phyloP scores from a whole-genome alignment of 805 yeast genomes.

The Pichia phayaonensis region DNA sequence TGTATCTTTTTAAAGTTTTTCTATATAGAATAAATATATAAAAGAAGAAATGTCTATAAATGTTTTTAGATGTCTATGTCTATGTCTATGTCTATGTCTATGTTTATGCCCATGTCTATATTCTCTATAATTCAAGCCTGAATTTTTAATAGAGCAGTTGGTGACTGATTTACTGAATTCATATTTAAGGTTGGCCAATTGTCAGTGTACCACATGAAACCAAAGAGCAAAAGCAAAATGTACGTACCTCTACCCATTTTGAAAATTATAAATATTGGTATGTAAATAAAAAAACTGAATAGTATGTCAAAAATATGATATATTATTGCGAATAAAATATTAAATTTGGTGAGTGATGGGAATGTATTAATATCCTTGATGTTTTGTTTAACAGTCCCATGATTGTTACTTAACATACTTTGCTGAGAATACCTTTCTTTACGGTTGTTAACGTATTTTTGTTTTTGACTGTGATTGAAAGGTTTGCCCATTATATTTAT shows the following conservation, averaged over 20 bases:
- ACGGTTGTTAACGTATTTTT: not conserved
- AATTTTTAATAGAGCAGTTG: not conserved
- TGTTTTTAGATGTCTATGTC: too few species aligned
- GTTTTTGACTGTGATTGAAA: not conserved
- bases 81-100: not conserved
- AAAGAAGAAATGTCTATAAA: too few species aligned
- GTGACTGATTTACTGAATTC: not conserved
- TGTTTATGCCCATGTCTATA: not conserved
- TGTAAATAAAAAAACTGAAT: constrained; percentile 8
- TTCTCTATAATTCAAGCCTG: not conserved
- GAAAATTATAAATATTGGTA: constrained; percentile 6
- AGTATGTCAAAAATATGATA: constrained; percentile 7
- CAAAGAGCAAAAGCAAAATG: not conserved
- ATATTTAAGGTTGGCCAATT: not conserved
- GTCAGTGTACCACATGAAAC: constrained; percentile 1
- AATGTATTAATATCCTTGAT: not conserved
- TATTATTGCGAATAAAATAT: constrained; percentile 6
- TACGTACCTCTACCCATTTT: constrained; percentile 2
- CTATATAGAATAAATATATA: too few species aligned
- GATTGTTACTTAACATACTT: not conserved
- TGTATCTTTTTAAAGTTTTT: too few species aligned
- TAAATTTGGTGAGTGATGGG: not conserved
- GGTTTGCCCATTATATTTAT: not conserved
- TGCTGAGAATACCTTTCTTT: not conserved
- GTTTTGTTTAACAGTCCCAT: not conserved